A percentile compares a stretch with the other conserved stretches of the same genome.
These are phyloP conservation scores for Pseudoperonospora humuli DNA, from an alignment of 352 stramenopile species.

Conservation along the genomic window DNA sequence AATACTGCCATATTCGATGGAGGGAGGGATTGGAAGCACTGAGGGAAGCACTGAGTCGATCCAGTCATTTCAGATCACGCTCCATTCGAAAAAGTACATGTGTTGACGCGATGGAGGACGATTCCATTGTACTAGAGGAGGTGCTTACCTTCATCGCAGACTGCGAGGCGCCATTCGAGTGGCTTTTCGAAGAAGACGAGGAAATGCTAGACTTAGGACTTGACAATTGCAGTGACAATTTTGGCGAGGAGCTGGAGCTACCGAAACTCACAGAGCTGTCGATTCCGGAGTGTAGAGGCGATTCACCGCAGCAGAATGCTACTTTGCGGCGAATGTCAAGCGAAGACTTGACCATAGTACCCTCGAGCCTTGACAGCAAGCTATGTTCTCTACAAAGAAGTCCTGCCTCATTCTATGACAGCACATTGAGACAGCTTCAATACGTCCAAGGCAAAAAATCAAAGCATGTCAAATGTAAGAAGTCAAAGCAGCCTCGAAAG, in stretches of 20 bases:
- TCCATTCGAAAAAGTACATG: too few species aligned
- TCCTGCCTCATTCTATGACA: constrained; percentile 4
- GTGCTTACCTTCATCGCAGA: constrained; percentile 34
- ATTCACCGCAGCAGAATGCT: not conserved
- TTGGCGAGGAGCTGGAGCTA: constrained; percentile 16
- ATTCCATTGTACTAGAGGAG: too few species aligned
- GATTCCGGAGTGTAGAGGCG: not conserved
- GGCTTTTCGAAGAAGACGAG: constrained; percentile 17
- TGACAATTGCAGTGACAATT: not conserved
- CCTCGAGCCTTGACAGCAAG: not conserved
- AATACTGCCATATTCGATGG: too few species aligned
- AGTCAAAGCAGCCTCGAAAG: constrained; percentile 16
- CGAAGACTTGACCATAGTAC: not conserved
- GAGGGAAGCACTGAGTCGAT: too few species aligned
- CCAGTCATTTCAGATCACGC: too few species aligned
- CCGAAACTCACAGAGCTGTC: constrained; percentile 17
- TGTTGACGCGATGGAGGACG: too few species aligned
- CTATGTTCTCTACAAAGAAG: too few species aligned
- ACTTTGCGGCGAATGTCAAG: not conserved
- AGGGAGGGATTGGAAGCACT: too few species aligned
- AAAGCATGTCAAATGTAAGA: constrained; percentile 11
- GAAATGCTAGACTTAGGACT: constrained; percentile 8
- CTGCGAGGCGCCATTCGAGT: constrained; percentile 29
- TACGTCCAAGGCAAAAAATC: constrained; percentile 1
- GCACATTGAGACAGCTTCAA: too few species aligned